Evolutionary conservation across 306 rosid species (phyloP).

Genomic region (Biancaea sappan): DNA sequence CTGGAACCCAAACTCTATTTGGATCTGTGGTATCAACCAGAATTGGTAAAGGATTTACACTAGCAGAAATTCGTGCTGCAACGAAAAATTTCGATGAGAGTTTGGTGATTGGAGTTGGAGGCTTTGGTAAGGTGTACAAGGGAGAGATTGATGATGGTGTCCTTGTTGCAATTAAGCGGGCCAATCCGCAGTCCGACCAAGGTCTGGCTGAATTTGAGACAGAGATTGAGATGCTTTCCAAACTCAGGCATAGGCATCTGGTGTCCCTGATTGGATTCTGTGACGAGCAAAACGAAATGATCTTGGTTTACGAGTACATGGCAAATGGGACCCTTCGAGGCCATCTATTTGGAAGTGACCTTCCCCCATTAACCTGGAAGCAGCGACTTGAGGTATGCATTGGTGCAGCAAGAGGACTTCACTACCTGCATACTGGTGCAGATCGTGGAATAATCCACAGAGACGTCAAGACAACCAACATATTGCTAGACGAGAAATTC

Average conservation of each 20-base stretch:
- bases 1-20: constrained; percentile 56
- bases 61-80: constrained; percentile 76
- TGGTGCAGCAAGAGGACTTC: constrained; percentile 95
- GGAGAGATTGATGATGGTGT: constrained; percentile 84
- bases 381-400: constrained; percentile 88
- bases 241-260: constrained; percentile 90
- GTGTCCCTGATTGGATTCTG: constrained; percentile 96
- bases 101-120: constrained; percentile 90
- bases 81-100: constrained; percentile 75
- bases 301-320: constrained; percentile 94
- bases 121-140: constrained; percentile 93
- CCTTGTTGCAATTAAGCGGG: constrained; percentile 79
- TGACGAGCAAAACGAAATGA: constrained; percentile 92
- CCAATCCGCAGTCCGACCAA: constrained; percentile 89
- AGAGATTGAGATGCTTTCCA: constrained; percentile 98
- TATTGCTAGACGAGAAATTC: constrained; percentile 77
- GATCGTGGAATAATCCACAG: constrained; percentile 93
- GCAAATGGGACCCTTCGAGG: constrained; percentile 92
- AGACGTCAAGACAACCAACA: constrained; percentile 95
- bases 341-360: constrained; percentile 84
- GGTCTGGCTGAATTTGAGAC: constrained; percentile 93
- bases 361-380: constrained; percentile 82
- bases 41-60: constrained; percentile 69
- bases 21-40: constrained; percentile 55
- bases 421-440: constrained; percentile 94